Conservation (phyloP, 805 yeast genomes). For the Spathaspora arborariae region DNA sequence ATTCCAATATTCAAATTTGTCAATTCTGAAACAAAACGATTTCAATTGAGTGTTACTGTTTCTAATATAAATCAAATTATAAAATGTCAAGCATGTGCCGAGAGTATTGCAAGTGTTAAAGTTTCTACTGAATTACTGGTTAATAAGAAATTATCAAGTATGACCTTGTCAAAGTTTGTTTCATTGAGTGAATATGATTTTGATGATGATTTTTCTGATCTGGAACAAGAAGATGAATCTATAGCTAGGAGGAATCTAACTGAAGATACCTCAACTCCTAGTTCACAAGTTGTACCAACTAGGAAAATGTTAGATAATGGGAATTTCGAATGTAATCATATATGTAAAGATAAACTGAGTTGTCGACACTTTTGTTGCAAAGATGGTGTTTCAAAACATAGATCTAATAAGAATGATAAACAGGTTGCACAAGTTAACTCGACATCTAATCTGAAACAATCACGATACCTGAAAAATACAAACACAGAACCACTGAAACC, state of each 20-base stretch:
- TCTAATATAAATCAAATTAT: constrained; percentile 16
- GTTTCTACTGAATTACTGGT: background rate
- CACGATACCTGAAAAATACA: background rate
- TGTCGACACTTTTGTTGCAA: constrained; percentile 49
- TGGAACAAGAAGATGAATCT: background rate
- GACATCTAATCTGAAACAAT: background rate
- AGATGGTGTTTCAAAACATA: constrained; percentile 26
- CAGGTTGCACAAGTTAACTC: background rate
- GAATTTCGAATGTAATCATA: constrained; percentile 37
- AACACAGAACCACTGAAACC: background rate
- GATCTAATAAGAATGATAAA: background rate
- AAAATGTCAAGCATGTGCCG: constrained; percentile 29
- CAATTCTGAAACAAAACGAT: constrained; percentile 16
- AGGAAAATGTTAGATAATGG: constrained; percentile 19
- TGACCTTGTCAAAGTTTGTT: background rate
- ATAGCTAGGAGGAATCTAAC: background rate
- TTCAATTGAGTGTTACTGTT: constrained; percentile 20
- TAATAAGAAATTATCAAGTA: background rate
- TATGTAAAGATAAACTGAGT: constrained; percentile 33
- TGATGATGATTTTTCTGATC: constrained; percentile 5
- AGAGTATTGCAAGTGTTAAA: constrained; percentile 33
- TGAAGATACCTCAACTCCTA: background rate
- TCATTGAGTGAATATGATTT: background rate
- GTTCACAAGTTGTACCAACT: background rate
- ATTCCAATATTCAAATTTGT: constrained; percentile 22